Base-by-base conservation (phyloP, 2,329 filamentous ascomycete genomes). In the Colletotrichum truncatum region DNA sequence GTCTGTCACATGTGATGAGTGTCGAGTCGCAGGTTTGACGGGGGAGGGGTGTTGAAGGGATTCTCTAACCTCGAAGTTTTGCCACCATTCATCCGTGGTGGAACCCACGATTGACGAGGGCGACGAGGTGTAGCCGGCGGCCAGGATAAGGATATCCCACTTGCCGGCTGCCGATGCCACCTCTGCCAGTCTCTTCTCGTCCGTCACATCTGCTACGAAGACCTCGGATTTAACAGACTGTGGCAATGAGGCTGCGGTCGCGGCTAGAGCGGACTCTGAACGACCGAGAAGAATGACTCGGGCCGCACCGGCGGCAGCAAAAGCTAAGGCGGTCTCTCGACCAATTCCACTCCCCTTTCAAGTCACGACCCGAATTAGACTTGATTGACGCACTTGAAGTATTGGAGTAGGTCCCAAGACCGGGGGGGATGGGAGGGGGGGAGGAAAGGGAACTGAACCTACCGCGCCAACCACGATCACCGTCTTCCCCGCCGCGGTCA, bases 391-490 rank as follows among this genome's bases (percentile, higher is more conserved):
- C n/a, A n/a, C 14, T 41, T 28, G 6, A 12, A 36, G n/a, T 10
- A 36, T 36, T 10, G 32, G 32, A 36, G n/a, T 36, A 36, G 32
- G 32, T n/a, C n/a, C n/a, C n/a, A n/a, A 49, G 49, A 26, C 28
- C n/a, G 32, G 28, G 30, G 23, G 30, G 46, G 46, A 45, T 30
- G 36, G 51, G 32, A 10, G 41, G 18, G 34, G 14, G 21, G 21
- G 54, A 53, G 36, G 26, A 7, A 12, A 6, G 16, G 25, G 32
- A 10, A 21, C n/a, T 2, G 0, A 82, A 84, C 2, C 85, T 86
- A 23, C 85, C 88, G 62, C 62, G 38, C 91, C 91, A 1, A 88
- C 90, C 72, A 93, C 87, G 10, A 93, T 79, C 6, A 91, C 86
- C 1, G 84, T 88, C 28, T 74, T 74, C 23, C 81, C 81, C 4